phyloP scores from a whole-genome alignment of 257 asterid species.

The Solanum boliviense region DNA sequence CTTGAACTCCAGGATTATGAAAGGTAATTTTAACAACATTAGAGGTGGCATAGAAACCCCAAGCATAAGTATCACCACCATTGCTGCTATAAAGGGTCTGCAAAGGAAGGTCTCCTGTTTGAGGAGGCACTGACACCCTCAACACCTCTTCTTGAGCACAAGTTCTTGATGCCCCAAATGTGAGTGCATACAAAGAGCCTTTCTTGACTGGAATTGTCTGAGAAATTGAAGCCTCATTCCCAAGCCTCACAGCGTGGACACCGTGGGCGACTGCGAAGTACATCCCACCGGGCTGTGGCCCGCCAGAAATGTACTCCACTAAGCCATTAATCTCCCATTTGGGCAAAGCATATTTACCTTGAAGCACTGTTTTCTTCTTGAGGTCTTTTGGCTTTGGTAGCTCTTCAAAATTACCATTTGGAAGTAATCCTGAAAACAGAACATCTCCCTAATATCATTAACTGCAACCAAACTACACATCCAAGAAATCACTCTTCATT shows the following conservation, averaged over 20 bases:
- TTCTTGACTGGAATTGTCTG: slow-evolving; percentile 53
- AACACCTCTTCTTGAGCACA: slow-evolving; percentile 86
- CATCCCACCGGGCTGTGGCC: slow-evolving; percentile 96
- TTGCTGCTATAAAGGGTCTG: slow-evolving; percentile 69
- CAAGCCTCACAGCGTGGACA: slow-evolving; percentile 80
- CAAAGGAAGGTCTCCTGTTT: slow-evolving; percentile 68
- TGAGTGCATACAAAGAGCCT: slow-evolving; percentile 71
- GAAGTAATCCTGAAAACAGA: slow-evolving; percentile 44
- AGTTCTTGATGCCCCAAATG: slow-evolving; percentile 80
- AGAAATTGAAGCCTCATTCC: slow-evolving; percentile 75
- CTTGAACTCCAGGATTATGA: slow-evolving; percentile 71
- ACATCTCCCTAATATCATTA: not conserved
- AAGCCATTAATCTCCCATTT: slow-evolving; percentile 70
- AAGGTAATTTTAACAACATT: slow-evolving; percentile 36
- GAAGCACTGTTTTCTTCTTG: slow-evolving; percentile 42
- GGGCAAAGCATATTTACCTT: slow-evolving; percentile 52
- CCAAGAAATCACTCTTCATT: not conserved
- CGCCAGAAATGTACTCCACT: slow-evolving; percentile 83
- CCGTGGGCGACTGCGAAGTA: slow-evolving; percentile 80
- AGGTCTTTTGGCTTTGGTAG: slow-evolving; percentile 41
- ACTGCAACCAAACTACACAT: not conserved
- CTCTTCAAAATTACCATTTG: slow-evolving; percentile 84
- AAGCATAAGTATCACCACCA: slow-evolving; percentile 79
- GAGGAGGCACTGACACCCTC: slow-evolving; percentile 56
- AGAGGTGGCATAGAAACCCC: slow-evolving; percentile 61